A percentile compares a stretch with the other conserved stretches of the same genome.
These are phyloP conservation scores for Microascus cirrosus DNA, from an alignment of 2,329 filamentous ascomycete species.

Conservation along the genomic window DNA sequence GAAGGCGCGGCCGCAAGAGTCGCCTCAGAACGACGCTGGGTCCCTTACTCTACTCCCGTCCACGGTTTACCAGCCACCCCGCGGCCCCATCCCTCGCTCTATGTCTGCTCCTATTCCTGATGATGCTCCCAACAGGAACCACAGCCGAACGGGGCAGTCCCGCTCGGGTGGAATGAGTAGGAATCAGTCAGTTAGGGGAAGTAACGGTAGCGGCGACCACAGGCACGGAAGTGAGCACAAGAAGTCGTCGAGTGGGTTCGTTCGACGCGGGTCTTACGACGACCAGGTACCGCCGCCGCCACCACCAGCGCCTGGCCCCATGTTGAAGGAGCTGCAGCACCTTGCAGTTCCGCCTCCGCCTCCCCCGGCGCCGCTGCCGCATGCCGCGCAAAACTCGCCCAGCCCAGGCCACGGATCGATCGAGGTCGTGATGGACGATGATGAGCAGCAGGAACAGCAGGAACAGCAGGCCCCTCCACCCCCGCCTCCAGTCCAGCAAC, in stretches of 20 bases:
- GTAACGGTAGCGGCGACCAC: conserved; percentile 24
- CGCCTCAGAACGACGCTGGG: conserved; percentile 19
- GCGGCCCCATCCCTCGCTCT: conserved; percentile 41
- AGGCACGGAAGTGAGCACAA: conserved; percentile 33
- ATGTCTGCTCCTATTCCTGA: conserved; percentile 47
- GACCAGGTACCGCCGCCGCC: conserved; percentile 34
- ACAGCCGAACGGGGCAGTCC: background rate
- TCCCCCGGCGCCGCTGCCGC: conserved; percentile 46
- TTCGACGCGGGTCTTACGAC: conserved; percentile 36
- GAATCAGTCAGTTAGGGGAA: conserved; percentile 17
- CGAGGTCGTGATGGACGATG: conserved; percentile 56
- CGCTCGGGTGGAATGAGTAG: conserved; percentile 2
- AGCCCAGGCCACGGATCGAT: conserved; percentile 44
- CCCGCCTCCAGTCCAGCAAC: conserved; percentile 1
- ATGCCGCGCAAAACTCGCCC: conserved; percentile 24
- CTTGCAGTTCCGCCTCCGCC: conserved; percentile 50
- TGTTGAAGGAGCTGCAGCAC: conserved; percentile 53
- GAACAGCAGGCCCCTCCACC: background rate
- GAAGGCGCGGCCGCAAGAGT: conserved; percentile 22
- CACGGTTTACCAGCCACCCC: conserved; percentile 48
- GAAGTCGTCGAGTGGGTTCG: conserved; percentile 8
- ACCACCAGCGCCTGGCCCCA: conserved; percentile 37
- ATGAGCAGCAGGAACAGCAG: conserved; percentile 22
- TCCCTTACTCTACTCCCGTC: conserved; percentile 41
- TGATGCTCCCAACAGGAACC: conserved; percentile 12